Base-by-base conservation (phyloP, 2,329 filamentous ascomycete genomes). In the Exophiala xenobiotica region DNA sequence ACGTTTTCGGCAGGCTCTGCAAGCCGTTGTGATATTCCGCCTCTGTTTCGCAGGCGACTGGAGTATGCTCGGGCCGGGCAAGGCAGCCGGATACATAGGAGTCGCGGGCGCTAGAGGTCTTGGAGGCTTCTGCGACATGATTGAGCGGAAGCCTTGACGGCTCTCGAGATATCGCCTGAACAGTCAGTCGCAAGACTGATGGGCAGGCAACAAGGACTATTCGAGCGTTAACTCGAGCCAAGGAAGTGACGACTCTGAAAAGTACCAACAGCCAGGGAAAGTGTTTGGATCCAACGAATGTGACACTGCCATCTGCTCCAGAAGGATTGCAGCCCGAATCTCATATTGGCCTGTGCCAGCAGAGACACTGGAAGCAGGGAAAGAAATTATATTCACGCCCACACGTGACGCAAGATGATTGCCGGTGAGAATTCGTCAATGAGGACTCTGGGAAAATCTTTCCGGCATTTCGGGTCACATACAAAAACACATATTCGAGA, bases 1-100 rank as follows among this genome's bases (percentile, higher is more conserved):
- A 26, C 47, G 47, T 27, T 42, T 43, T 16, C 47, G 26, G 38
- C 47, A 50, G n/a, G 47, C 47, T 18, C 29, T 37, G 31, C 47
- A 50, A 7, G 39, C 39, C 9, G 39, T 50, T n/a, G 47, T 43
- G 20, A 50, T 50, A 22, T 44, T 44, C 18, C 47, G 27, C n/a
- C 47, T 38, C 14, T 46, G 43, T 35, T 31, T 33, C 11, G 43
- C 19, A 2, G 20, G 38, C 20, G 38, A 40, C 11, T 14, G 38
- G 23, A 40, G 22, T 6, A 40, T 24, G 22, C 20, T 24, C 11
- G 38, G 38, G 20, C 38, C 8, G n/a, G 38, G 19, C 1, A 14
- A 12, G 4, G 14, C 38, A 40, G 38, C 8, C 4, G 38, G 19
- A 12, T 23, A 20, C 22, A 40, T 6, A 22, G 38, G 38, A 40